Evolutionary conservation across 2,329 filamentous ascomycete species (phyloP).

Genomic region (Clarireedia monteithiana): DNA sequence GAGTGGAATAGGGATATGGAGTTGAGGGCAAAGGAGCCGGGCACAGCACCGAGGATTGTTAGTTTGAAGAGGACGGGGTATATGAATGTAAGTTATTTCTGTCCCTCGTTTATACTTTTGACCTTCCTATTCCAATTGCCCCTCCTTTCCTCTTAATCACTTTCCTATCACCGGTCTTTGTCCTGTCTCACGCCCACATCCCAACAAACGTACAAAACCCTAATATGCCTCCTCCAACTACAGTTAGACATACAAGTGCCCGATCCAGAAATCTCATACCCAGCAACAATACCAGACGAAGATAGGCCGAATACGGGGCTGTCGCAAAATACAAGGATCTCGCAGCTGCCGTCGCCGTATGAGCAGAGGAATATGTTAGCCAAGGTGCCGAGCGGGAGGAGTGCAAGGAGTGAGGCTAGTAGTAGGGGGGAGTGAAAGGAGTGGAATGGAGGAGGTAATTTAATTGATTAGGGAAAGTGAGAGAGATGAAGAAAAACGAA

Average conservation of each 20-base stretch:
- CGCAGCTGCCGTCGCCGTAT: background rate
- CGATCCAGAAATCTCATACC: constrained; percentile 59
- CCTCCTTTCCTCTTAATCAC: background rate
- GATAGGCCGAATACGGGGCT: background rate
- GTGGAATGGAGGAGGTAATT: background rate
- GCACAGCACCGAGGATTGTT: constrained; percentile 61
- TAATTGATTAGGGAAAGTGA: background rate
- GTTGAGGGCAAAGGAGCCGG: constrained; percentile 42
- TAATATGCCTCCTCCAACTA: constrained; percentile 19
- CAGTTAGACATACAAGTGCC: constrained; percentile 76
- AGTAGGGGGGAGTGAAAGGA: background rate
- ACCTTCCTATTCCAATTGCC: too few relatives aligned
- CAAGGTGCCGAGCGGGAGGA: background rate
- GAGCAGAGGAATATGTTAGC: background rate
- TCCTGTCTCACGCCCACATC: background rate
- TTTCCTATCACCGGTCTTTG: background rate
- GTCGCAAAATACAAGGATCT: background rate
- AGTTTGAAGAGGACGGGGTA: constrained; percentile 78
- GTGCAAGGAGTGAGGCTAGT: background rate
- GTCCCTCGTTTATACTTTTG: background rate
- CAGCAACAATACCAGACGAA: constrained; percentile 4
- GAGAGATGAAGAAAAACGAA: background rate
- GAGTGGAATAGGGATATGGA: constrained; percentile 75
- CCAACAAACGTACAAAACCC: background rate
- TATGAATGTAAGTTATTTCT: constrained; percentile 55